Evolutionary conservation across 805 yeast genomes (phyloP), one percentile per base, ranked within the genome.

Genomic region (Yamadazyma kitorensis): DNA sequence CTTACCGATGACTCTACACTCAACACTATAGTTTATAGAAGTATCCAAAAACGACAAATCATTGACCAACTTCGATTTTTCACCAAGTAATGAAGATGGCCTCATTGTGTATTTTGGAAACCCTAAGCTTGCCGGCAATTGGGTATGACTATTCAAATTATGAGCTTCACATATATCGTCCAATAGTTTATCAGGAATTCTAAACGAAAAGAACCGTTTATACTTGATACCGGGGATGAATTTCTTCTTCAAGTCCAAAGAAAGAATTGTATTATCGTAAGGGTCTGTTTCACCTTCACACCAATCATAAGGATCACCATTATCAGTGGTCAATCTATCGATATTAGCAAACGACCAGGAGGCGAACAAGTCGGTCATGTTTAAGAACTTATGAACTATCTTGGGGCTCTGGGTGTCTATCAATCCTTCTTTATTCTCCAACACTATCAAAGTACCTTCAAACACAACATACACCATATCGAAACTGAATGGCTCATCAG

Each of bases 211-310:
- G 42, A 43, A 67, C 19, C 72, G 53, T 41, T 67, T 67, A 41
- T 67, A 67, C 4, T 63, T 64, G 17, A 56, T 49, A 11, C 52
- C 48, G 1, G 72, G 71, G 43, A 61, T 54, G 34, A 67, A 63
- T 15, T 48, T 45, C 14, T 68, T 48, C 40, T 59, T 59, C 16
- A 65, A 57, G 34, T 55, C 69, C 29, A 67, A 51, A 1, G 71
- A 45, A 9, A 67, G 47, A 4, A 45, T 33, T 0, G 71, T 54
- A 37, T 55, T 52, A 43, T 67, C 72, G 33, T 47, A 52, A 3
- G 72, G 70, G 38, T 67, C 72, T 1, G 59, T 59, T 36, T 67
- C 72, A 2, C 71, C 70, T 18, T 55, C 63, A 44, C 73, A 67
- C 73, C 73, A 67, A 51, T 61, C 69, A 42, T 59, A 62, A 9